Percentiles rank a stretch among this genome's conserved stretches.
These are phyloP conservation scores for Arthrobotrys megalospora DNA, from an alignment of 2,329 filamentous ascomycete genomes.

Conservation along the genomic window DNA sequence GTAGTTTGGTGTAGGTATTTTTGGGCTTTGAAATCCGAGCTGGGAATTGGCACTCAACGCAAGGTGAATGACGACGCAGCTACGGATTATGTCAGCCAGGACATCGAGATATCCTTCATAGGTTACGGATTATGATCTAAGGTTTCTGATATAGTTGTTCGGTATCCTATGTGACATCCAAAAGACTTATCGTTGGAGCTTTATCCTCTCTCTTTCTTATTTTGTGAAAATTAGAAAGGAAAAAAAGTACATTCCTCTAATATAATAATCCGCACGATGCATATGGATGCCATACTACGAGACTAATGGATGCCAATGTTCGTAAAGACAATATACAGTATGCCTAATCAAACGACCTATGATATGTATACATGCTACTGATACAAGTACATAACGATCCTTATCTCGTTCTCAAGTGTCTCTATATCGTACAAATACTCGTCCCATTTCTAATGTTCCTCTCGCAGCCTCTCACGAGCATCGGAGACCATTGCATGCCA, in stretches of 20 bases:
- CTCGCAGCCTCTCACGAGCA: constrained; percentile 54
- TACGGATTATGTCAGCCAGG: constrained; percentile 54
- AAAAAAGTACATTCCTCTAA: background rate
- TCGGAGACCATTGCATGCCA: constrained; percentile 58
- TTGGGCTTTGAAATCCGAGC: constrained; percentile 61
- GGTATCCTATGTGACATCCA: no score
- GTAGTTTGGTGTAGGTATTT: constrained; percentile 46
- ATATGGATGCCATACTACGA: no score
- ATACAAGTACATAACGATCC: constrained; percentile 11
- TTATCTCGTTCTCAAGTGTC: background rate
- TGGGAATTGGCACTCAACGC: constrained; percentile 53
- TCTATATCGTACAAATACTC: constrained; percentile 36
- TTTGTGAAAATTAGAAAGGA: no score
- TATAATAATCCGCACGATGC: background rate
- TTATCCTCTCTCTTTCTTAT: no score
- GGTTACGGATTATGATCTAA: no score
- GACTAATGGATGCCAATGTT: background rate
- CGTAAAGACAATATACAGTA: no score
- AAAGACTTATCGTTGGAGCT: no score
- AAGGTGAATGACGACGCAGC: constrained; percentile 55
- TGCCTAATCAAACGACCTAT: background rate
- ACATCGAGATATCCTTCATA: background rate
- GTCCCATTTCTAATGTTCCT: constrained; percentile 29
- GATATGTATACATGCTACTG: background rate
- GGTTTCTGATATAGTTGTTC: no score